phyloP scores from a whole-genome alignment of 2,329 filamentous ascomycete genomes.

The Exserohilum turcica region DNA sequence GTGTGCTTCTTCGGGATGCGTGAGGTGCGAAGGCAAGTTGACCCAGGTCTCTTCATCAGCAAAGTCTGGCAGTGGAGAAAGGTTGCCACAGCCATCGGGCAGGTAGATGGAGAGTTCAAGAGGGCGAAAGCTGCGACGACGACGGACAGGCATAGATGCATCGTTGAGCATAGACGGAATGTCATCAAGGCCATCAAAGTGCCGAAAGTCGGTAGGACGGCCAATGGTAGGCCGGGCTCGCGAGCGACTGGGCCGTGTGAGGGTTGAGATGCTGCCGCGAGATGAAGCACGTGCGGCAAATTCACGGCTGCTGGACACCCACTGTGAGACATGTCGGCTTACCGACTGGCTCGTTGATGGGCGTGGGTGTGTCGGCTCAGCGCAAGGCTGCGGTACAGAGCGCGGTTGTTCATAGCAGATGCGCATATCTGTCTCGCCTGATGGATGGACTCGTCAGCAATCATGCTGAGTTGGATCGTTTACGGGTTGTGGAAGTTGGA shows the following conservation, averaged over 20 bases:
- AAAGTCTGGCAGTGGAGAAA: conserved; percentile 50
- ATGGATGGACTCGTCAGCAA: conserved; percentile 22
- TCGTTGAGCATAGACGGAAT: conserved; percentile 43
- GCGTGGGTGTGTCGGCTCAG: conserved; percentile 36
- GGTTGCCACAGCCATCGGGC: conserved; percentile 35
- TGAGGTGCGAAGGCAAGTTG: conserved; percentile 29
- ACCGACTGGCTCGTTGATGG: conserved; percentile 45
- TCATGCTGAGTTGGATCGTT: not conserved
- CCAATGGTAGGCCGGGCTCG: conserved; percentile 46
- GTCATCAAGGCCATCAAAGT: conserved; percentile 39
- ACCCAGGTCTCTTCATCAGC: conserved; percentile 35
- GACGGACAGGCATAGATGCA: conserved; percentile 36
- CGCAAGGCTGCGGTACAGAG: conserved; percentile 32
- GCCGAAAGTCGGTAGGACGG: conserved; percentile 45
- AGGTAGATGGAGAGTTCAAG: conserved; percentile 49
- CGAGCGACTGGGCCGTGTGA: conserved; percentile 39
- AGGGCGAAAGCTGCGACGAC: conserved; percentile 45
- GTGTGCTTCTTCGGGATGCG: conserved; percentile 41
- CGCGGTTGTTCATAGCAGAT: conserved; percentile 46
- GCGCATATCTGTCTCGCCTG: conserved; percentile 32
- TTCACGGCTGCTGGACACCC: conserved; percentile 42
- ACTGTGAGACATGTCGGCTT: conserved; percentile 45
- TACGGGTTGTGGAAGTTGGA: too few species aligned
- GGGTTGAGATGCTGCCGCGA: conserved; percentile 39
- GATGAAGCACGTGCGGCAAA: conserved; percentile 45